Percentiles rank a stretch among this genome's conserved stretches.
These are phyloP conservation scores for Salicornia ramosissima DNA, from an alignment of 148 eudicot genomes.

Conservation along the genomic window DNA sequence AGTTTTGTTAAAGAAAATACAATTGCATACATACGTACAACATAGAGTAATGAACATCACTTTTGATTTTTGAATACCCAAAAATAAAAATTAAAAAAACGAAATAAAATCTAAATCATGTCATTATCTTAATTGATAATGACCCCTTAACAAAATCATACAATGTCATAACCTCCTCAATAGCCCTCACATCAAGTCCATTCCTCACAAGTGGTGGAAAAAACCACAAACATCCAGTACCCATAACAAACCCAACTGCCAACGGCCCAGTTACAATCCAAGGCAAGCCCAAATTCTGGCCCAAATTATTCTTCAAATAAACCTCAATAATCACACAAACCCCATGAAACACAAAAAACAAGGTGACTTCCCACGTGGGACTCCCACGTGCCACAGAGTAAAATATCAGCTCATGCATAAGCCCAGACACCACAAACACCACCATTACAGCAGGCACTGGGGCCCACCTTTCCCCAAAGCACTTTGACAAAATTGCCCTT, in stretches of 20 bases:
- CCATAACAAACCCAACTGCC: slow-evolving; percentile 54
- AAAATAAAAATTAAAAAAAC: background rate
- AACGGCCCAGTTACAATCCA: slow-evolving; percentile 35
- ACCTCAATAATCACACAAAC: slow-evolving; percentile 41
- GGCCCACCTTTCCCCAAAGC: slow-evolving; percentile 25
- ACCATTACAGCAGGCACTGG: slow-evolving; percentile 26
- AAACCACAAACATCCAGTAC: slow-evolving; percentile 46
- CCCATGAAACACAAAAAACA: slow-evolving; percentile 64
- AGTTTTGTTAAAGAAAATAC: too few relatives aligned
- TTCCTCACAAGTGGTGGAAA: slow-evolving; percentile 49
- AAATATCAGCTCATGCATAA: slow-evolving; percentile 70
- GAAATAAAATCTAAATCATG: background rate
- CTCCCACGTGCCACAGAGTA: slow-evolving; percentile 36
- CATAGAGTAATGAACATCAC: too few relatives aligned
- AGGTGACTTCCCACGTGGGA: slow-evolving; percentile 63
- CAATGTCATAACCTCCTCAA: slow-evolving; percentile 34
- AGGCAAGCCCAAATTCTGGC: slow-evolving; percentile 31
- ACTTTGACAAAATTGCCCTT: slow-evolving; percentile 10
- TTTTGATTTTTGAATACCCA: too few relatives aligned
- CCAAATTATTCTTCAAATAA: slow-evolving; percentile 22
- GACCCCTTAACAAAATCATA: background rate
- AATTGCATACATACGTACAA: too few relatives aligned
- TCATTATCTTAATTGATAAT: background rate
- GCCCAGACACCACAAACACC: slow-evolving; percentile 51
- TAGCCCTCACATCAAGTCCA: slow-evolving; percentile 40